Conservation (phyloP, 148 eudicot genomes). For the Arctostaphylos glauca region DNA sequence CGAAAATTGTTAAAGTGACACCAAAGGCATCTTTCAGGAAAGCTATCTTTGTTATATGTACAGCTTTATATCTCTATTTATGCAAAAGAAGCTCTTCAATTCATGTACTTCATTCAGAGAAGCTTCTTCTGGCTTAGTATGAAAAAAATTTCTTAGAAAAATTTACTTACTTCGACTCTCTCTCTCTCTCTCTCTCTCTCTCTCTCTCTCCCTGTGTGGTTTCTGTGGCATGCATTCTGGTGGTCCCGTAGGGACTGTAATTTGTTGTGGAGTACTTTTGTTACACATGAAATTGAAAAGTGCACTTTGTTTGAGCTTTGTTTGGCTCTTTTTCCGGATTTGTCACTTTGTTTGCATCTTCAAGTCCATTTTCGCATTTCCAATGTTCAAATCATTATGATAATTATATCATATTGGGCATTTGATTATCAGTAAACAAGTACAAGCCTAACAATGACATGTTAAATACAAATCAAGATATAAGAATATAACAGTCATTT, state of each 20-base stretch:
- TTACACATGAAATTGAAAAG: background rate
- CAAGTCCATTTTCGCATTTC: background rate
- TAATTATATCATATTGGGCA: too few species aligned
- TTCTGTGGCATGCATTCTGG: background rate
- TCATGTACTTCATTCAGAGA: slow-evolving; percentile 13
- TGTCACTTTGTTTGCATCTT: background rate
- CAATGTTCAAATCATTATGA: background rate
- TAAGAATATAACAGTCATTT: too few species aligned
- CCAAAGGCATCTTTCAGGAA: background rate
- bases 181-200: background rate
- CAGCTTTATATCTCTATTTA: slow-evolving; percentile 13
- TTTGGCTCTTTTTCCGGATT: background rate
- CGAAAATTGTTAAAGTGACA: background rate
- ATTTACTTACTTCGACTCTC: background rate
- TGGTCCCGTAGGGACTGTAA: background rate
- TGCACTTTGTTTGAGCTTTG: slow-evolving; percentile 4
- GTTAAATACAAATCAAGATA: too few species aligned
- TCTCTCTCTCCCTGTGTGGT: background rate
- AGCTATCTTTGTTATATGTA: slow-evolving; percentile 5
- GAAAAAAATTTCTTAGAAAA: background rate
- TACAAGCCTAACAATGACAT: too few species aligned
- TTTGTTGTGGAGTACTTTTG: background rate
- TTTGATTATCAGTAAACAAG: too few species aligned
- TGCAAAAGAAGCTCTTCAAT: slow-evolving; percentile 7
- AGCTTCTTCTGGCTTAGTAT: slow-evolving; percentile 7